Conservation (phyloP, 768 basidiomycete species). For the Suillus clintonianus region DNA sequence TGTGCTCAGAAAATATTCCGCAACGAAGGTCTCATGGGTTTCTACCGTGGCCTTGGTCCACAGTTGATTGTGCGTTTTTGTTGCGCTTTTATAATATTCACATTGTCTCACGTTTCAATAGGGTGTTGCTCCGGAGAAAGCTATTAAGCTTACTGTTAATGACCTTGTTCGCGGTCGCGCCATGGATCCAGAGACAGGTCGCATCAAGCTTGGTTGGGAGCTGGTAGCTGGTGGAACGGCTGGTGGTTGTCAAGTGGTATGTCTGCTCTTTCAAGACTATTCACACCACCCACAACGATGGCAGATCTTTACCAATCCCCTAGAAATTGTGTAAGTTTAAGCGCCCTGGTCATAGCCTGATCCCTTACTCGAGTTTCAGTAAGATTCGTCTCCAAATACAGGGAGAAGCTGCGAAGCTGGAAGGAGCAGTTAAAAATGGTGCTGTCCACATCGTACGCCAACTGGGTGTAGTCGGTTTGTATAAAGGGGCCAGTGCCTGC, state of each 20-base stretch:
- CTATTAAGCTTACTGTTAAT: slow-evolving; percentile 97
- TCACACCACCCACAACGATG: slow-evolving; percentile 13
- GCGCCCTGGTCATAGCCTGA: not conserved
- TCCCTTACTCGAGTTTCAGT: slow-evolving; percentile 38
- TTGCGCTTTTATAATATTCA: not conserved
- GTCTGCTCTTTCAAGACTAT: slow-evolving; percentile 33
- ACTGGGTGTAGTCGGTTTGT: slow-evolving; percentile 88
- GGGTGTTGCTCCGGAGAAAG: slow-evolving; percentile 97
- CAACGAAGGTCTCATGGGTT: slow-evolving; percentile 93
- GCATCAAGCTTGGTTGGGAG: slow-evolving; percentile 92
- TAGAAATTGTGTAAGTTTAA: slow-evolving; percentile 84
- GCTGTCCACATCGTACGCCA: slow-evolving; percentile 93
- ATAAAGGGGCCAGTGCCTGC: slow-evolving; percentile 92
- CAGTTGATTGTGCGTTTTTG: slow-evolving; percentile 74
- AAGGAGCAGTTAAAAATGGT: slow-evolving; percentile 79
- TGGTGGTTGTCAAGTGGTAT: slow-evolving; percentile 96
- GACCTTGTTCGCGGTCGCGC: slow-evolving; percentile 81
- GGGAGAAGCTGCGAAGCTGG: slow-evolving; percentile 88
- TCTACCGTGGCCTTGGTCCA: slow-evolving; percentile 94
- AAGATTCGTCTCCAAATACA: slow-evolving; percentile 96
- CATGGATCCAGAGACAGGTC: slow-evolving; percentile 94
- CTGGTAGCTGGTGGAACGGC: slow-evolving; percentile 88
- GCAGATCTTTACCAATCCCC: slow-evolving; percentile 94
- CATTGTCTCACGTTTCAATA: slow-evolving; percentile 30
- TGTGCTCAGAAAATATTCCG: slow-evolving; percentile 92